phyloP scores from a whole-genome alignment of 2,329 filamentous ascomycete species.

The Sphaerulina musiva region DNA sequence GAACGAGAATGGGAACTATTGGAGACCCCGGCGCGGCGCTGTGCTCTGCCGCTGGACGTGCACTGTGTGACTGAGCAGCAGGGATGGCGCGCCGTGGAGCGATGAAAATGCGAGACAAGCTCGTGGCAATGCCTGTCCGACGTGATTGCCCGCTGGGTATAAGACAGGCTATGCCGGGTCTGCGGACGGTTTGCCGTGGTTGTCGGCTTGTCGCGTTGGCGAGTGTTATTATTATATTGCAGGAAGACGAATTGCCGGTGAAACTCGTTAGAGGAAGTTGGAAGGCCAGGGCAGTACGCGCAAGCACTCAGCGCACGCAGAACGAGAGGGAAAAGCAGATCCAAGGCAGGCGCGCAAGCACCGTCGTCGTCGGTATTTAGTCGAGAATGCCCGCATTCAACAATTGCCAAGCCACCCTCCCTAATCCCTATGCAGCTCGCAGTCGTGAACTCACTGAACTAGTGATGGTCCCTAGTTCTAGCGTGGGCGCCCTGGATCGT shows the following conservation, averaged over 20 bases:
- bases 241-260: background rate
- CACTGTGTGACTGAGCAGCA: background rate
- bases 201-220: background rate
- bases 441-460: too few relatives aligned
- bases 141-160: constrained; percentile 2
- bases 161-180: background rate
- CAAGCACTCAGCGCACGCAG: background rate
- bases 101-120: constrained; percentile 1
- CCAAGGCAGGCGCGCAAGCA: too few relatives aligned
- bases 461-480: background rate
- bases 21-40: background rate
- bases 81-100: background rate
- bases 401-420: background rate
- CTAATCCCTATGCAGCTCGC: background rate
- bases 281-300: too few relatives aligned
- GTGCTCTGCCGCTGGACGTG: background rate
- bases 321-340: background rate
- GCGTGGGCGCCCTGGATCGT: background rate
- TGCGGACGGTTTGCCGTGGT: background rate
- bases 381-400: background rate
- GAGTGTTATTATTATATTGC: background rate
- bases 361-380: background rate
- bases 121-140: background rate
- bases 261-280: background rate
- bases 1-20: too few relatives aligned